Percentiles rank a stretch among this genome's conserved stretches.
Conservation (phyloP, 106 monocot species). For the Acorus calamus region DNA sequence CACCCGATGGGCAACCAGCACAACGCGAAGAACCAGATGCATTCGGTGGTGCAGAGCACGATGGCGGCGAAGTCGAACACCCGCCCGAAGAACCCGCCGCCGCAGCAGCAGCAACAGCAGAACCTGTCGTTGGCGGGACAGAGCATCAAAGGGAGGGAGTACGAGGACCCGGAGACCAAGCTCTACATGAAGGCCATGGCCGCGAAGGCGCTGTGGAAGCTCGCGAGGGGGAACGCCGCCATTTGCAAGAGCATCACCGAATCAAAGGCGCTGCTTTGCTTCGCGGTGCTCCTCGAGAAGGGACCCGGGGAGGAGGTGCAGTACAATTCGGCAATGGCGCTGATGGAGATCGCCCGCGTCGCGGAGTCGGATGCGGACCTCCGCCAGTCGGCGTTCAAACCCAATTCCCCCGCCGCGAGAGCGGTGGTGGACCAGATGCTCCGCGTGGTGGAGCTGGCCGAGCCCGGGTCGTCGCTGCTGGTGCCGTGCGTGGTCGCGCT, state of each 20-base stretch:
- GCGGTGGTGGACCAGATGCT: constrained; percentile 53
- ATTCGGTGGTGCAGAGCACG: no score
- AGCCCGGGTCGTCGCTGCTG: neutral
- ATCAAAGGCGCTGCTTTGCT: constrained; percentile 52
- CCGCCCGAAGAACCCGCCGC: no score
- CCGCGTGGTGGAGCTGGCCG: constrained; percentile 15
- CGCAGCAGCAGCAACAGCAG: no score
- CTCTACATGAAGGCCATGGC: constrained; percentile 28
- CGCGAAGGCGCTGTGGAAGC: constrained; percentile 49
- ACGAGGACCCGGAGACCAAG: constrained; percentile 45
- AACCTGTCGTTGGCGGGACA: no score
- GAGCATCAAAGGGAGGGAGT: constrained; percentile 27
- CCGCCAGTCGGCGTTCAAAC: constrained; percentile 55
- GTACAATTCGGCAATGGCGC: constrained; percentile 40
- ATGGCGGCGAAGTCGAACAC: no score
- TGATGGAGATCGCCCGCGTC: constrained; percentile 36
- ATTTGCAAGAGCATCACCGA: constrained; percentile 59
- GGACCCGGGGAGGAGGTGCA: constrained; percentile 29
- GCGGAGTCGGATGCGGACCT: constrained; percentile 51
- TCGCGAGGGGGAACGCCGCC: constrained; percentile 24
- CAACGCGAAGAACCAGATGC: no score
- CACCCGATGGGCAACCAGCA: constrained; percentile 3
- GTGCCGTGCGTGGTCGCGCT: constrained; percentile 13
- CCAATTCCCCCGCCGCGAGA: constrained; percentile 46
- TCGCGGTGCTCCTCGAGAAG: constrained; percentile 42